Base-by-base conservation (phyloP, 2,329 filamentous ascomycete genomes). In the Dryadomyces sulphureus region DNA sequence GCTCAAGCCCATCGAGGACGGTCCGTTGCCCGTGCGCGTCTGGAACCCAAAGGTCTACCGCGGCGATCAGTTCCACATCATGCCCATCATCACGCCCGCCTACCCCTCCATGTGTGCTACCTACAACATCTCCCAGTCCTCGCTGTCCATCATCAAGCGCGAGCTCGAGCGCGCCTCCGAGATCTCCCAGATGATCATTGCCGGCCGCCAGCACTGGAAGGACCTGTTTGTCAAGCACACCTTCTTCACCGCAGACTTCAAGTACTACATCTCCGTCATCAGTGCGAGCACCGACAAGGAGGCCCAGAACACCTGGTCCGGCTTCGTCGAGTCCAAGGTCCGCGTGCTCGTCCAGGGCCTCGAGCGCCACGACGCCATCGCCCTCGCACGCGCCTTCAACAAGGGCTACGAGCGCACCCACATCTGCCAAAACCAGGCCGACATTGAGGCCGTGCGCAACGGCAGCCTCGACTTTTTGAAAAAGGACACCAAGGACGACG, bases 41-140 rank as follows among this genome's bases (percentile, higher is more conserved):
- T 98, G 92, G 90, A 96, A 98, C 57, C 92, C 92, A 30, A 83
- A 81, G 70, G 84, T 87, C 25, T 93, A 94, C 61, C 78, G 79
- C 50, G 75, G 77, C 46, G 92, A 96, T 61, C 76, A 77, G 38
- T 84, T 79, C 54, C 90, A 96, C 62, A 69, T 95, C 45, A 98
- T 98, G 92, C 92, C 92, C 24, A 86, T 98, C 62, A 96, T 98
- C 57, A 98, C 92, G 1, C 92, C 92, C 1, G 89, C 92, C 1
- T 96, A 95, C 60, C 92, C 92, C 3, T 93, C 88, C 43, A 96
- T 95, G 89, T 96, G 92, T 61, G 83, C 92, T 2, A 96, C 92
- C 0, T 92, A 94, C 67, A 96, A 94, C 57, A 81, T 98, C 50
- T 89, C 84, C 3, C 70, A 77, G 53, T 96, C 90, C 1, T 93